Conservation (phyloP, 495 filamentous ascomycete species). For the Cercophora newfieldiana region DNA sequence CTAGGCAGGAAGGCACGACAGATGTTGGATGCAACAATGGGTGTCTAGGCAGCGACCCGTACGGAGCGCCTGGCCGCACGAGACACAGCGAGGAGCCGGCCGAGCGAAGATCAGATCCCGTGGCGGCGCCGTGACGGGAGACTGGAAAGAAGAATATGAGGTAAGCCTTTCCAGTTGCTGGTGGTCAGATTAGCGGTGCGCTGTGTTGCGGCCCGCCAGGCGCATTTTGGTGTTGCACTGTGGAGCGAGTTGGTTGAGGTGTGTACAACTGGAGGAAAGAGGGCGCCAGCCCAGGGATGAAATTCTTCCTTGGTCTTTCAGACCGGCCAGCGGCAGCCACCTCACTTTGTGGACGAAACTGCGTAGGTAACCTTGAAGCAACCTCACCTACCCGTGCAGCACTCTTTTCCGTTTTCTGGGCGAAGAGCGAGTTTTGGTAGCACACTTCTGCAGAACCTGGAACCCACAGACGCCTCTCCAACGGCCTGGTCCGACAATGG, state of each 20-base stretch:
- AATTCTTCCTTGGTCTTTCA: background rate
- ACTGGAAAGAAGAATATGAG: background rate
- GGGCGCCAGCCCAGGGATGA: background rate
- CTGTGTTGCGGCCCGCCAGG: background rate
- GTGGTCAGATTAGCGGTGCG: background rate
- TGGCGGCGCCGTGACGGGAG: background rate
- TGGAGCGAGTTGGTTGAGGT: background rate
- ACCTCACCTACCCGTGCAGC: background rate
- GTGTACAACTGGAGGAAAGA: background rate
- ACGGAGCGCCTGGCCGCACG: background rate
- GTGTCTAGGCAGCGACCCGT: constrained; percentile 7
- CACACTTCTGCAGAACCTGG: background rate
- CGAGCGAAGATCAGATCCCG: background rate
- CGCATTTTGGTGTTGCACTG: constrained; percentile 11
- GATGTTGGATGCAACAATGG: background rate
- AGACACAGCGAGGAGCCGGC: background rate
- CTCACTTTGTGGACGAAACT: background rate
- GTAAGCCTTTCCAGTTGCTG: background rate
- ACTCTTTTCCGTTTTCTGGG: background rate
- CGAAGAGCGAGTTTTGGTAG: background rate
- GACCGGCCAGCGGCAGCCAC: background rate
- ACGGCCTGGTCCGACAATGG: background rate
- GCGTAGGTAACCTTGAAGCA: background rate
- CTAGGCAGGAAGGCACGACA: background rate
- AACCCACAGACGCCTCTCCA: background rate